These are phyloP conservation scores for Coemansia sp. DNA, from an alignment of 192 early-diverging fungal species.

Conservation along the genomic window DNA sequence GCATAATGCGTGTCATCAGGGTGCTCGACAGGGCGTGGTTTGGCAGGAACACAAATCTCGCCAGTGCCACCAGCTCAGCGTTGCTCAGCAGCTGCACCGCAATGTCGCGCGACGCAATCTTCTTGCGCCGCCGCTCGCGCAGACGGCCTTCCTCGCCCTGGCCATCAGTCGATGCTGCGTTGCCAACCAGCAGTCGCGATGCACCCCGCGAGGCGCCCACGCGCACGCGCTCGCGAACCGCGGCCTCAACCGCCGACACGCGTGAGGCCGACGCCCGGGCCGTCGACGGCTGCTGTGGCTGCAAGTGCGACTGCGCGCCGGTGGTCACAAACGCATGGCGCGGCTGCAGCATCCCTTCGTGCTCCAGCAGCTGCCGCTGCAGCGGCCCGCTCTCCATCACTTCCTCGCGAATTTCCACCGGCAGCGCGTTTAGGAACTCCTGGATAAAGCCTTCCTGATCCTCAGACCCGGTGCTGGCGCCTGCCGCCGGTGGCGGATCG, in stretches of 20 bases:
- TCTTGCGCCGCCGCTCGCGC: slow-evolving; percentile 36
- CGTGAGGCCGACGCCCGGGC: not conserved
- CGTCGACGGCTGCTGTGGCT: not conserved
- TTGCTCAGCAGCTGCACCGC: slow-evolving; percentile 67
- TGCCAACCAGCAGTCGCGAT: not conserved
- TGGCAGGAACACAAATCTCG: slow-evolving; percentile 84
- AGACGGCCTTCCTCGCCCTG: slow-evolving; percentile 17
- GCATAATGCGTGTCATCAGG: slow-evolving; percentile 32
- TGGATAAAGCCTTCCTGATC: slow-evolving; percentile 56
- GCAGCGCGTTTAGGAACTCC: slow-evolving; percentile 90
- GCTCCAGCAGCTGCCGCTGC: slow-evolving; percentile 62
- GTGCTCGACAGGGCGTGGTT: slow-evolving; percentile 71
- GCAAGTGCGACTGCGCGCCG: slow-evolving; percentile 1
- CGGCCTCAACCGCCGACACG: slow-evolving; percentile 10
- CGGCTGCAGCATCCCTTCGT: slow-evolving; percentile 48
- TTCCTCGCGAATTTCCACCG: slow-evolving; percentile 85
- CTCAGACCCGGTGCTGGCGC: not conserved
- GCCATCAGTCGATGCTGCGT: not conserved
- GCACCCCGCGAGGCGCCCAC: slow-evolving; percentile 12
- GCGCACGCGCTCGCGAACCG: slow-evolving; percentile 26
- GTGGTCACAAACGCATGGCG: slow-evolving; percentile 1
- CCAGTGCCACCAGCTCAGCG: slow-evolving; percentile 71
- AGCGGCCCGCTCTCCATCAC: slow-evolving; percentile 69
- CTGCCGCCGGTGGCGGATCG: not conserved
- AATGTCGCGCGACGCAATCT: slow-evolving; percentile 46